A percentile compares a stretch with the other conserved stretches of the same genome.
phyloP scores from a whole-genome alignment of 2,329 filamentous ascomycete species.

The Cladophialophora psammophila region DNA sequence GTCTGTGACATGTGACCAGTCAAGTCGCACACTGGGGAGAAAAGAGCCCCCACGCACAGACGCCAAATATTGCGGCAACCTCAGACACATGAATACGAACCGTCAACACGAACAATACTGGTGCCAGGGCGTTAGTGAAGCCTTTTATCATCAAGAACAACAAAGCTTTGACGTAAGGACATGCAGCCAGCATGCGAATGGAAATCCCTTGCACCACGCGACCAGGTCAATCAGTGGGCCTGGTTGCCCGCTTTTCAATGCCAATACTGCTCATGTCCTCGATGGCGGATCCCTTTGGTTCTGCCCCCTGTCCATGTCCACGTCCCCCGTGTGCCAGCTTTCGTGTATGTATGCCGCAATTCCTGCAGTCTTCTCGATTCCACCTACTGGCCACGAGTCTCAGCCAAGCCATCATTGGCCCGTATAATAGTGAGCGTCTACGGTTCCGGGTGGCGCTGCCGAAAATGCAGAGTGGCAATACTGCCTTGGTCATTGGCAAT shows the following conservation, averaged over 20 bases:
- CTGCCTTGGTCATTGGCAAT: neutral
- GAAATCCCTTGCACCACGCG: neutral
- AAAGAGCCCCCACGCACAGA: neutral
- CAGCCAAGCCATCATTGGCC: neutral
- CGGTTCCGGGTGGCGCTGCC: neutral
- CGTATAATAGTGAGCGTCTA: neutral
- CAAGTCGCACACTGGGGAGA: conserved; percentile 22
- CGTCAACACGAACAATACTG: neutral
- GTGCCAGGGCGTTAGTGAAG: neutral
- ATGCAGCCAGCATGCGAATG: neutral
- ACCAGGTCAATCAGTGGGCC: neutral
- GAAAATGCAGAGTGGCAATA: neutral
- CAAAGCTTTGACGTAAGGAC: neutral
- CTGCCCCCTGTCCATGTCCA: neutral
- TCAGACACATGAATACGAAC: neutral
- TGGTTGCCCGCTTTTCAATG: neutral
- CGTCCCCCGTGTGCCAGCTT: neutral
- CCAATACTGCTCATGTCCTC: neutral
- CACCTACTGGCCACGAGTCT: neutral
- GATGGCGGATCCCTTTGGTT: neutral
- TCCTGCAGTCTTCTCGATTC: neutral
- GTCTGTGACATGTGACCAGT: conserved; percentile 29
- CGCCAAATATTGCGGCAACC: conserved; percentile 1
- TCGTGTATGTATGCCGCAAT: conserved; percentile 1
- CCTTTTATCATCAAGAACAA: neutral